Conservation (phyloP, 108 stramenopile genomes). For the Conticribra guillardii region DNA sequence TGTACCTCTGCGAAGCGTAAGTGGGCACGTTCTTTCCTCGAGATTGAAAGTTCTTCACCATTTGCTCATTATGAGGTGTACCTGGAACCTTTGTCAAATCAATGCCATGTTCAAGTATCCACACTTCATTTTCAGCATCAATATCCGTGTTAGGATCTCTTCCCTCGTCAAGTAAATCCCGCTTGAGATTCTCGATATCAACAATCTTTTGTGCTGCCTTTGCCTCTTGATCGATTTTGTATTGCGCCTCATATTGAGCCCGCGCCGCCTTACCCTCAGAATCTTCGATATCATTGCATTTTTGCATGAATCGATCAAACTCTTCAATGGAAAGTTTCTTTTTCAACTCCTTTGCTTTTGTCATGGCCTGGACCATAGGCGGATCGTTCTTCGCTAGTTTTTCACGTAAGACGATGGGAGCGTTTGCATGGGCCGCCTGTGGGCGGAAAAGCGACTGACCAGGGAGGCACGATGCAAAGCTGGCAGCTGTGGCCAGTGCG, state of each 20-base stretch:
- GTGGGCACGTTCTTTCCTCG: slow-evolving; percentile 34
- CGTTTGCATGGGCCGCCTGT: slow-evolving; percentile 61
- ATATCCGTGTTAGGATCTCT: slow-evolving; percentile 70
- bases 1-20: slow-evolving; percentile 53
- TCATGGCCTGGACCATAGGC: slow-evolving; percentile 61
- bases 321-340: slow-evolving; percentile 45
- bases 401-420: slow-evolving; percentile 71
- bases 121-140: slow-evolving; percentile 69
- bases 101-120: slow-evolving; percentile 61
- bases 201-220: slow-evolving; percentile 29
- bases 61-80: slow-evolving; percentile 65
- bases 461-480: slow-evolving; percentile 8
- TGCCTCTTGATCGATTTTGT: slow-evolving; percentile 43
- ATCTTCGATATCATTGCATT: slow-evolving; percentile 66
- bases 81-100: slow-evolving; percentile 70
- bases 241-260: slow-evolving; percentile 62
- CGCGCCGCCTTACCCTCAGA: slow-evolving; percentile 66
- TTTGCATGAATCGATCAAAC: slow-evolving; percentile 41
- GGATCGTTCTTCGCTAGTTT: slow-evolving; percentile 61
- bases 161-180: slow-evolving; percentile 67
- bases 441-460: slow-evolving; percentile 18
- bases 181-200: slow-evolving; percentile 59
- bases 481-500: slow-evolving; percentile 29
- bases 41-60: slow-evolving; percentile 48
- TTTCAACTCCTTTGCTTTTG: slow-evolving; percentile 51